Conservation (phyloP, 1,139 yeast species). For the Hemisphaericaspora subhashii region DNA sequence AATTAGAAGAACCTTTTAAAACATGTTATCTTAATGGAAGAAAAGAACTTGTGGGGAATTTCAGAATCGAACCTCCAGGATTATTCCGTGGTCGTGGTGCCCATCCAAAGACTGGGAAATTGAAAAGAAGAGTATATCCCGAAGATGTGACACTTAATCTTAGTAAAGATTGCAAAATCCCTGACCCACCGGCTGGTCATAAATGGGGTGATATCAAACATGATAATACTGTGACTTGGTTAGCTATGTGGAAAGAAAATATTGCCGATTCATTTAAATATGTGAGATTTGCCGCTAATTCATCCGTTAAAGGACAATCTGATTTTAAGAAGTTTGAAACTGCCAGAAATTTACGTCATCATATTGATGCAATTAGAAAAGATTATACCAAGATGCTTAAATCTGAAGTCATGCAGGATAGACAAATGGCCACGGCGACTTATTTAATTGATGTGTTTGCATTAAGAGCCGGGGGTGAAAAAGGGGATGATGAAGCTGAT, state of each 20-base stretch:
- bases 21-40: conserved; percentile 83
- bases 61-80: conserved; percentile 95
- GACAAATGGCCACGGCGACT: conserved; percentile 94
- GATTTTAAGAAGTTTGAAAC: conserved; percentile 92
- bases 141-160: conserved; percentile 87
- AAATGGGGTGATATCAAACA: conserved; percentile 87
- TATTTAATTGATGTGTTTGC: conserved; percentile 94
- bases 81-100: conserved; percentile 95
- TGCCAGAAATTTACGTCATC: conserved; percentile 77
- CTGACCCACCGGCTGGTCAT: conserved; percentile 86
- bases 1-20: conserved; percentile 76
- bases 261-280: conserved; percentile 82
- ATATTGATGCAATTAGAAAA: conserved; percentile 69
- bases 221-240: conserved; percentile 91
- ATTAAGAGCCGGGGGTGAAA: conserved; percentile 97
- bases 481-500: conserved; percentile 96
- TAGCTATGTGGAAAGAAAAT: conserved; percentile 96
- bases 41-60: conserved; percentile 89
- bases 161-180: conserved; percentile 69
- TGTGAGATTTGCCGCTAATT: conserved; percentile 88
- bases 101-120: conserved; percentile 92
- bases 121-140: conserved; percentile 79
- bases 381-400: conserved; percentile 75
- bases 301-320: conserved; percentile 87
- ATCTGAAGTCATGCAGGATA: conserved; percentile 74